These are phyloP conservation scores for Aschersonia sp. DNA, from an alignment of 2,329 filamentous ascomycete genomes.

Conservation along the genomic window DNA sequence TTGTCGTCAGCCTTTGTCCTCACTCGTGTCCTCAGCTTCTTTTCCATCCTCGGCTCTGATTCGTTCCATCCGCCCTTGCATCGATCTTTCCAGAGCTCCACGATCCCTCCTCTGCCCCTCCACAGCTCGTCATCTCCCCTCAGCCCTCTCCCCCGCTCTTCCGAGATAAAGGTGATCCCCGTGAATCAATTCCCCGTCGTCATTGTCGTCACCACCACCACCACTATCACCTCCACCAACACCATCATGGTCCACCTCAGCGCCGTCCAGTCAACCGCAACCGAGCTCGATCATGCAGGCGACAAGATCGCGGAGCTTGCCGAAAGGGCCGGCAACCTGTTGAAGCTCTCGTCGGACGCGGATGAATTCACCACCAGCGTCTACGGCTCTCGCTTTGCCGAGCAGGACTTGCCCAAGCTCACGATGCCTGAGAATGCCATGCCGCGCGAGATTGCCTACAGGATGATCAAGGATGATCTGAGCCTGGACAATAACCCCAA, in stretches of 20 bases:
- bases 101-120: too few relatives aligned
- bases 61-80: too few relatives aligned
- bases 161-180: too few relatives aligned
- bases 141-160: too few relatives aligned
- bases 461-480: conserved; percentile 91
- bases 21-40: too few relatives aligned
- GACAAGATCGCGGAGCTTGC: conserved; percentile 13
- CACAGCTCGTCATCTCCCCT: too few relatives aligned
- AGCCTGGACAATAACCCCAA: conserved; percentile 85
- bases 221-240: not conserved
- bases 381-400: conserved; percentile 77
- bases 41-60: too few relatives aligned
- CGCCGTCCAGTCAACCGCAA: conserved; percentile 19
- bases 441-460: conserved; percentile 86
- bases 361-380: conserved; percentile 62
- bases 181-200: not conserved
- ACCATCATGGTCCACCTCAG: conserved; percentile 36
- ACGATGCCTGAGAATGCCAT: conserved; percentile 86
- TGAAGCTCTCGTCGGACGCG: conserved; percentile 34
- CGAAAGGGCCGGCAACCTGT: conserved; percentile 20
- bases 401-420: conserved; percentile 62
- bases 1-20: too few relatives aligned
- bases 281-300: not conserved
- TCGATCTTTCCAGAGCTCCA: too few relatives aligned
- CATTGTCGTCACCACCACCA: not conserved